Evolutionary conservation across 2,329 filamentous ascomycete species (phyloP).

Genomic region (Cercospora sesami): DNA sequence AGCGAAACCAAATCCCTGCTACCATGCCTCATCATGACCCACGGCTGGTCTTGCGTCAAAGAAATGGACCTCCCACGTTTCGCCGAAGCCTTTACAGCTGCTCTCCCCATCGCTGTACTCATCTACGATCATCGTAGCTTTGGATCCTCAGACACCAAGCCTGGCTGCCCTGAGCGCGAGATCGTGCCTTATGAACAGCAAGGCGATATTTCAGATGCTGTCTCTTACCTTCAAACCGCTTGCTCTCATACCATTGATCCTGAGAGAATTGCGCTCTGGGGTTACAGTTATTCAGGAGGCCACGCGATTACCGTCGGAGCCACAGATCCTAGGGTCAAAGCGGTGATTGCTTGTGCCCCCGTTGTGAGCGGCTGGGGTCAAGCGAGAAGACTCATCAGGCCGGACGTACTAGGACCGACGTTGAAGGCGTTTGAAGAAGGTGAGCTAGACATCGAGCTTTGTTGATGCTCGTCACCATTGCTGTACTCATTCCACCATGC

Average conservation of each 20-base stretch:
- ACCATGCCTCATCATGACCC: not conserved
- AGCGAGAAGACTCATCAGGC: not conserved
- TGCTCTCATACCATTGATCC: not conserved
- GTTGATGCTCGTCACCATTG: not conserved
- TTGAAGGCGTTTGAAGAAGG: not conserved
- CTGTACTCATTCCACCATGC: not conserved
- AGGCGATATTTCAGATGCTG: not conserved
- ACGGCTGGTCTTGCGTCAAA: constrained; percentile 6
- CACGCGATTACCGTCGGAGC: not conserved
- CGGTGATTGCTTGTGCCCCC: not conserved
- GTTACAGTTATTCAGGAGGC: not conserved
- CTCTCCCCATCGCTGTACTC: not conserved
- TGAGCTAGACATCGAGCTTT: not conserved
- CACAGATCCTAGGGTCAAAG: not conserved
- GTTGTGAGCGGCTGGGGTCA: constrained; percentile 6
- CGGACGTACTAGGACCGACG: not conserved
- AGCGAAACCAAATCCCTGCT: not conserved
- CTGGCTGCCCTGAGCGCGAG: not conserved
- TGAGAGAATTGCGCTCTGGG: not conserved
- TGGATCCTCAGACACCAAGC: not conserved
- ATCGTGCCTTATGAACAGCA: not conserved
- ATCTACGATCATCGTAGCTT: constrained; percentile 5
- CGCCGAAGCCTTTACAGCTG: not conserved
- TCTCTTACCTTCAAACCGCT: not conserved
- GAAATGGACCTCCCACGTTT: constrained; percentile 4